Evolutionary conservation across 192 early-diverging fungal genomes (phyloP), one percentile per base, ranked within the genome.

Genomic region (Mortierella antarctica): DNA sequence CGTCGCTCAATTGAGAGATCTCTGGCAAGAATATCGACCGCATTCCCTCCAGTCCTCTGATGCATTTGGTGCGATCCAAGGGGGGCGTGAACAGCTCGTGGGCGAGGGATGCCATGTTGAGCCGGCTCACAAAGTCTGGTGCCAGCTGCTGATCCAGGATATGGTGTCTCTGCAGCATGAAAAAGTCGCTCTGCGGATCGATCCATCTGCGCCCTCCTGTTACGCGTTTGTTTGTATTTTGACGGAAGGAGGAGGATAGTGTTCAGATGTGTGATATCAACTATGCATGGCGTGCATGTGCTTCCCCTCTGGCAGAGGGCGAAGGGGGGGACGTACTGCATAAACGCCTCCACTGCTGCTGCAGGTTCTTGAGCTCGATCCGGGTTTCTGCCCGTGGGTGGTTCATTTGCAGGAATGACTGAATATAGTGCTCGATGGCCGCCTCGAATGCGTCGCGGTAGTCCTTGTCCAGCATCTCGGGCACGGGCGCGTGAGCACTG

Each of bases 41-140:
- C 11, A 69, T 64, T 31, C 66, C 74, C 39, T 41, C 12, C 0
- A 76, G 48, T 6, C 46, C 52, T 17, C 42, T 45, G 20, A 69
- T 59, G 21, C 51, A 42, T 4, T 54, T 44, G 5, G 61, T 15
- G 23, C 57, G 20, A 17, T 56, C 61, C 48, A 64, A 17, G 5
- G 47, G 20, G 1, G 53, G 14, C 6, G 39, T 8, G n/a, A 69
- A 55, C 4, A 56, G 15, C 9, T 57, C 61, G 14, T 56, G 58
- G 8, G 66, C 61, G 46, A 76, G 63, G 7, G 66, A 57, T 15
- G 74, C 74, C 21, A 76, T 58, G 21, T 76, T 51, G 14, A 76
- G 21, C n/a, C 65, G 65, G 3, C 2, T 21, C 9, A 50, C 66
- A 39, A 62, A 64, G 5, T 23, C 47, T 10, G 14, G 10, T 7